Base-by-base conservation (phyloP, 2,329 filamentous ascomycete species). In the Xylaria sp. region DNA sequence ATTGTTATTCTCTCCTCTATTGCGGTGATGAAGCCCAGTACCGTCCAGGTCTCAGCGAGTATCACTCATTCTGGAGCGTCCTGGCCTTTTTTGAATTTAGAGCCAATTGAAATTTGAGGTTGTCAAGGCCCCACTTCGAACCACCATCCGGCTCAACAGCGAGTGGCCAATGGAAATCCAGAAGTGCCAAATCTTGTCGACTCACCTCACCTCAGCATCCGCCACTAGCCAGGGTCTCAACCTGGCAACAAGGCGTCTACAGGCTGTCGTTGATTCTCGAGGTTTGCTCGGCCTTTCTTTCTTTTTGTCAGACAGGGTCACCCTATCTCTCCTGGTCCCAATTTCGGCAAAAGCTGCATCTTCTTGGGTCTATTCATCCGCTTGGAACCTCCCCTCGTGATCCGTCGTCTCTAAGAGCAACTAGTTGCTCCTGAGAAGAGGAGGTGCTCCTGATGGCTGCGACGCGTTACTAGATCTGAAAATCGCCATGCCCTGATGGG, bases 181-280 rank as follows among this genome's bases (percentile, higher is more conserved):
- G 59, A 75, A 63, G 56, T 59, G 74, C 70, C 67, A 71, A 65
- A 72, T 77, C 68, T 63, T 69, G 57, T 72, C 64, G 48, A 73
- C 71, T 74, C 72, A 75, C 75, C 69, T 75, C 73, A 73, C 71
- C 69, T 76, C 72, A 74, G 70, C 73, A 69, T 77, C 74, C 73
- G 74, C 75, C 74, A 70, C 75, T 77, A 77, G 71, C 75, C 67
- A 72, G 75, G 75, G 68, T 70, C 63, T 62, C 67, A 73, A 73
- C 72, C 71, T 73, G 55, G 74, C 72, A 68, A 75, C 45, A 75
- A 69, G 71, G 72, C 69, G 69, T 76, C 71, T 70, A 77, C 73
- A 75, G 75, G 75, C 69, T 77, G 68, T 73, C 73, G 56, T 76
- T 77, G 50, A 72, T 71, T 72, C 65, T 72, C 70, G 59, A 72